These are phyloP conservation scores for Singerocomus inundabilis DNA, from an alignment of 1,284 basidiomycete species.

Conservation along the genomic window DNA sequence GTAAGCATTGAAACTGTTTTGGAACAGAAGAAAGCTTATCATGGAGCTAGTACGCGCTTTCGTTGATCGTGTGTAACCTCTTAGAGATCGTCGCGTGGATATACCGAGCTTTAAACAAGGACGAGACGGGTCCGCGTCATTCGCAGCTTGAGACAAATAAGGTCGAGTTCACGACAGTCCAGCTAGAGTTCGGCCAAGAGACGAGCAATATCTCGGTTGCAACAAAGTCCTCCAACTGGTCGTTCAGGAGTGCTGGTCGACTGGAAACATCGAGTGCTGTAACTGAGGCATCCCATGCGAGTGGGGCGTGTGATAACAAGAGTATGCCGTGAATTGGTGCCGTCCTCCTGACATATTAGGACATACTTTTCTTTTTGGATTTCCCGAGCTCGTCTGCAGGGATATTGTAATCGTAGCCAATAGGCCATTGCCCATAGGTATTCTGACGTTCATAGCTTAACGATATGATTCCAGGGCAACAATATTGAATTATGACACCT, in stretches of 20 bases:
- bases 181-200: neutral
- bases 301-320: neutral
- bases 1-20: neutral
- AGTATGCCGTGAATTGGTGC: too few relatives aligned
- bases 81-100: constrained; percentile 18
- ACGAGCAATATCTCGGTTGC: neutral
- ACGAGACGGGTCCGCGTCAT: neutral
- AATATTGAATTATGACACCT: too few relatives aligned
- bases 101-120: constrained; percentile 10
- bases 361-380: too few relatives aligned
- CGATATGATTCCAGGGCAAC: too few relatives aligned
- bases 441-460: too few relatives aligned
- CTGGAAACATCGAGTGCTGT: neutral
- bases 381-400: too few relatives aligned
- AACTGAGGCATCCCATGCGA: neutral
- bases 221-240: constrained; percentile 3
- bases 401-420: too few relatives aligned
- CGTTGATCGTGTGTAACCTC: constrained; percentile 21
- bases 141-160: neutral
- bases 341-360: too few relatives aligned
- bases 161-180: neutral
- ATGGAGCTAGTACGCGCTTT: constrained; percentile 7
- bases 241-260: neutral
- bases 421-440: too few relatives aligned
- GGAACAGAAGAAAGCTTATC: neutral